Percentiles rank a stretch among this genome's conserved stretches.
These are phyloP conservation scores for Gnomoniopsis sp. DNA, from an alignment of 2,329 filamentous ascomycete species.

Conservation along the genomic window DNA sequence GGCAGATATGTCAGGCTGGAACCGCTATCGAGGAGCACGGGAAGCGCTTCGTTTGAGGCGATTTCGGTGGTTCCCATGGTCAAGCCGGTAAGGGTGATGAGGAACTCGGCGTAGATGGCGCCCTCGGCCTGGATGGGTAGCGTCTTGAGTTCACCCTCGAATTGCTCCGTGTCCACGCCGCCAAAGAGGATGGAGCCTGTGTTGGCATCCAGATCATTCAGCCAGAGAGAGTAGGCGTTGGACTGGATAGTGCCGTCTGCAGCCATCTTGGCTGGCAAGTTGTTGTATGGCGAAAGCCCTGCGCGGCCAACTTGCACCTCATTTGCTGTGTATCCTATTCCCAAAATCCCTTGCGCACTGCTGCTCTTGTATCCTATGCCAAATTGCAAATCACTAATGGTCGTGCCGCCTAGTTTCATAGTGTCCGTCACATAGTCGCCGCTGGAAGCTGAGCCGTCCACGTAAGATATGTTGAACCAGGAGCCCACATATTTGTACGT, in stretches of 20 bases:
- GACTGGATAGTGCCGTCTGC: conserved; percentile 58
- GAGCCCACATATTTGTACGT: conserved; percentile 71
- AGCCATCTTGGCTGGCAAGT: conserved; percentile 65
- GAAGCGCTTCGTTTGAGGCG: conserved; percentile 48
- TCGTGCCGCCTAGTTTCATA: conserved; percentile 54
- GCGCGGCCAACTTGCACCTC: conserved; percentile 68
- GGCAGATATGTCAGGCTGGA: conserved; percentile 67
- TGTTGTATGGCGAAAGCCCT: conserved; percentile 56
- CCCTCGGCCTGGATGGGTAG: conserved; percentile 60
- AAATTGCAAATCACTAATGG: conserved; percentile 61
- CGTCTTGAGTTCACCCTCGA: conserved; percentile 58
- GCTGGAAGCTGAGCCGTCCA: conserved; percentile 71
- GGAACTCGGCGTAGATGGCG: conserved; percentile 57
- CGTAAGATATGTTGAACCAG: conserved; percentile 84
- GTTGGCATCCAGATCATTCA: conserved; percentile 66
- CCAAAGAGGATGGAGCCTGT: conserved; percentile 71
- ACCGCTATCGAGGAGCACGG: conserved; percentile 69
- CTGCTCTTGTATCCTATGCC: conserved; percentile 66
- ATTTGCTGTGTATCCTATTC: conserved; percentile 77
- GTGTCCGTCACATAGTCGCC: conserved; percentile 82
- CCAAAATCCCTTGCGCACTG: conserved; percentile 70
- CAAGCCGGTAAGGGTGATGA: conserved; percentile 65
- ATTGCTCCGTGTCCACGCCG: conserved; percentile 67
- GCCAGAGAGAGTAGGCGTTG: conserved; percentile 70
- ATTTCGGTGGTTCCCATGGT: conserved; percentile 40